A percentile compares a stretch with the other conserved stretches of the same genome.
These are phyloP conservation scores for Colletotrichum chrysophilum DNA, from an alignment of 2,329 filamentous ascomycete species.

Conservation along the genomic window DNA sequence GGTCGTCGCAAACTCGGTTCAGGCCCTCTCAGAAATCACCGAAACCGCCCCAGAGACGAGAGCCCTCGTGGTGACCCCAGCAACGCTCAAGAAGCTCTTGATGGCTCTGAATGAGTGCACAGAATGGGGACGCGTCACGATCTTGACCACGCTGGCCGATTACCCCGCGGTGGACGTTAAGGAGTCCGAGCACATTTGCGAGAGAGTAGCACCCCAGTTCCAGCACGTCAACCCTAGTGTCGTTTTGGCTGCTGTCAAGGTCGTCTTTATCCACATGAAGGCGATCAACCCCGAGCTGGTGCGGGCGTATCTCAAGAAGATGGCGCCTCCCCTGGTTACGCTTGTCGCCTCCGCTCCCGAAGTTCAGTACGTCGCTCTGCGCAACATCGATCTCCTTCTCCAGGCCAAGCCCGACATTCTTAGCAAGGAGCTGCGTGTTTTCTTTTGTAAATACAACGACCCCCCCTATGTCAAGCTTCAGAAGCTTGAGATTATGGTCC, in stretches of 20 bases:
- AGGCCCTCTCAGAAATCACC: conserved; percentile 88
- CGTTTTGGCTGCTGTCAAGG: conserved; percentile 95
- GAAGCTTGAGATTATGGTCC: conserved; percentile 98
- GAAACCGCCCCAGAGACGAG: conserved; percentile 91
- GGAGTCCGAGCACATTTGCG: conserved; percentile 97
- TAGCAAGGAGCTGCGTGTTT: conserved; percentile 95
- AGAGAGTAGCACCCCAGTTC: conserved; percentile 94
- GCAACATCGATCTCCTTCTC: conserved; percentile 94
- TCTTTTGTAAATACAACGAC: conserved; percentile 99
- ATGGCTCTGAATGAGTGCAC: conserved; percentile 98
- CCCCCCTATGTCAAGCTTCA: conserved; percentile 97
- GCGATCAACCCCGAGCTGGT: conserved; percentile 78
- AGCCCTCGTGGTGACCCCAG: conserved; percentile 81
- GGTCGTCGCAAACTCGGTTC: conserved; percentile 98
- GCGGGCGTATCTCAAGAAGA: conserved; percentile 93
- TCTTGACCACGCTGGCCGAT: conserved; percentile 86
- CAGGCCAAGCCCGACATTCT: conserved; percentile 97
- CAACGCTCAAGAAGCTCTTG: conserved; percentile 90
- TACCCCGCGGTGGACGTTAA: conserved; percentile 89
- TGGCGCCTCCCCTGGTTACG: conserved; percentile 94
- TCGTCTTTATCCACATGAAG: conserved; percentile 96
- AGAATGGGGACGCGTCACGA: conserved; percentile 96
- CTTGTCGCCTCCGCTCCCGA: conserved; percentile 94
- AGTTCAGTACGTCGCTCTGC: conserved; percentile 95
- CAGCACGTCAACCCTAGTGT: conserved; percentile 98